Base-by-base conservation (phyloP, 306 rosid species). In the Casuarina cunninghamiana region DNA sequence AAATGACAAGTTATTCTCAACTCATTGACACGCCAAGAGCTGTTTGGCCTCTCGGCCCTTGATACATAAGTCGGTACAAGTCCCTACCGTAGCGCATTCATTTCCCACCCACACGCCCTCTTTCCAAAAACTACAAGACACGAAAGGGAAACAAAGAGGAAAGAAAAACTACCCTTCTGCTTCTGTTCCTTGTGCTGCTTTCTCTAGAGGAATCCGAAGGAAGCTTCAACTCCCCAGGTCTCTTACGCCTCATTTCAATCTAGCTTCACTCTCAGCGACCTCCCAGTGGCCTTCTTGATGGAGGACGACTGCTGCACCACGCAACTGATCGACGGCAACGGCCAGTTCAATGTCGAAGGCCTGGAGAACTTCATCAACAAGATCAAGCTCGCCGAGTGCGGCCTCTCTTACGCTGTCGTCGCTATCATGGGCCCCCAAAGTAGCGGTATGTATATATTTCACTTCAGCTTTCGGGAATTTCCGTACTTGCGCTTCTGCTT, bases 381-480 rank as follows among this genome's bases (percentile, higher is more conserved):
- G 45, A 80, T 83, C 5, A 84, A 86, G 7, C 78, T 94, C 49
- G 73, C 83, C 37, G 46, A 78, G 2, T 83, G 89, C 55, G 97
- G 98, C 44, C 93, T 94, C 41, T 92, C 98, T 26, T 94, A 94
- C 37, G 97, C 97, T 6, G 95, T 94, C 12, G 92, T 94, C 32
- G 86, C 98, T n/a, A 75, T 94, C 69, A 94, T 94, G 98, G 98
- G 98, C 17, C 98, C 98, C 50, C 98, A 94, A 77, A 92, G 97
- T 71, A 94, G 97, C 60, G 98, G 98, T 94, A 60, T 46, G 83
- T 17, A n/a, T 17, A 1, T 39, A 9, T 58, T 8, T 65, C 46
- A 2, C 37, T 76, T 43, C 69, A 41, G 19, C 43, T 44, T 19
- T 43, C 17, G 32, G 17, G 8, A 55, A 21, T 4, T 55, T 55